Evolutionary conservation across 1,284 basidiomycete species (phyloP).

Genomic region (Sporisorium exsertum): DNA sequence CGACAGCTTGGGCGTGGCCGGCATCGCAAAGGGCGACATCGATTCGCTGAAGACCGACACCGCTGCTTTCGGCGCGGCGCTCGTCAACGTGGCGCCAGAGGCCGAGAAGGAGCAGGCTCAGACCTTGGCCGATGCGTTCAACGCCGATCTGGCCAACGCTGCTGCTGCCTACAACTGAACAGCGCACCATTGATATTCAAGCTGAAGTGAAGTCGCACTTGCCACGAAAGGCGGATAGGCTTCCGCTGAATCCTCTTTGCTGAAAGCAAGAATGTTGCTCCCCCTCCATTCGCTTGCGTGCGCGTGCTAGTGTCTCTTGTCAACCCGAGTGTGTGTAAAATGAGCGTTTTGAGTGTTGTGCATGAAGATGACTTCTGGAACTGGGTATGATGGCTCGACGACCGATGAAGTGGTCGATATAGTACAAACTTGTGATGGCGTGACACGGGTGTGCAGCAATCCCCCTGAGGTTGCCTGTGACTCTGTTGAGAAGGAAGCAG

Average conservation of each 20-base stretch:
- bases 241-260: too few relatives aligned
- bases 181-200: too few relatives aligned
- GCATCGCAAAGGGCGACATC: conserved; percentile 10
- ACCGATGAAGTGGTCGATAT: not conserved
- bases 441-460: not conserved
- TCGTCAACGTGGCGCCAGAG: conserved; percentile 7
- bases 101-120: conserved; percentile 8
- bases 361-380: not conserved
- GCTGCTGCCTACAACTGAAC: conserved; percentile 19
- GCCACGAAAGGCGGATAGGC: too few relatives aligned
- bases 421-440: not conserved
- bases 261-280: too few relatives aligned
- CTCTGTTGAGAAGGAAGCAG: not conserved
- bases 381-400: not conserved
- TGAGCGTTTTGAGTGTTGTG: not conserved
- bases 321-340: not conserved
- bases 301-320: not conserved
- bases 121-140: conserved; percentile 24
- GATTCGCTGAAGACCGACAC: conserved; percentile 20
- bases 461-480: too few relatives aligned
- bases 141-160: conserved; percentile 20
- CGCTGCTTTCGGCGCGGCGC: conserved; percentile 9
- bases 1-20: conserved; percentile 10
- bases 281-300: not conserved
- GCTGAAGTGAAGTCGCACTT: too few relatives aligned